Percentiles rank a stretch among this genome's conserved stretches.
Conservation (phyloP, 768 basidiomycete genomes). For the Panellus pusillus region DNA sequence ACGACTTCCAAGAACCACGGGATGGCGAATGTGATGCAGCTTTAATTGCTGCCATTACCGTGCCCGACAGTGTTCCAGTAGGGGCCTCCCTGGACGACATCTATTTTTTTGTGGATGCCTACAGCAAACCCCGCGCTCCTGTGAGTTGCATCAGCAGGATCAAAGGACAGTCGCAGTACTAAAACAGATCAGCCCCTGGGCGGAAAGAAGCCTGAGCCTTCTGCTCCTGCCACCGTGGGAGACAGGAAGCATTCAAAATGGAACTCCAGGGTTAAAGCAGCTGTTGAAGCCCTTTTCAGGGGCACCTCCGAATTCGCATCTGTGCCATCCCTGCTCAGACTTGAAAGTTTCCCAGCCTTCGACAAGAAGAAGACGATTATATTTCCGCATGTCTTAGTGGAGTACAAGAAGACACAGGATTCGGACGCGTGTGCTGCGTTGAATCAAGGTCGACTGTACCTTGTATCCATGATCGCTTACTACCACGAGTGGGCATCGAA, state of each 20-base stretch:
- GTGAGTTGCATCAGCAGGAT: no score
- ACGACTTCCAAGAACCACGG: neutral
- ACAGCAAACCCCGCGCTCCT: no score
- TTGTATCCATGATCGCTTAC: conserved; percentile 4
- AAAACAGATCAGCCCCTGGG: no score
- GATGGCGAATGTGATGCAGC: neutral
- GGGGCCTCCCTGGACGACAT: neutral
- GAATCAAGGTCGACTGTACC: conserved; percentile 1
- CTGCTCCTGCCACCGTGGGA: no score
- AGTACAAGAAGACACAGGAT: neutral
- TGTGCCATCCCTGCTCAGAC: no score
- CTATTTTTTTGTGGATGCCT: neutral
- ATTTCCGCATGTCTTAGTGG: conserved; percentile 1
- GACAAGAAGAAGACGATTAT: neutral
- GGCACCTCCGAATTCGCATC: no score
- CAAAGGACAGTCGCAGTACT: no score
- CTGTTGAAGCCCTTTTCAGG: no score
- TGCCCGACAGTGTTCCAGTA: neutral
- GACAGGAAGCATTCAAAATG: no score
- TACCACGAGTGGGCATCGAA: conserved; percentile 6
- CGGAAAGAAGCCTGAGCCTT: no score
- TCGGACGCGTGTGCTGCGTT: neutral
- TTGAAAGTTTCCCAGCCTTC: neutral
- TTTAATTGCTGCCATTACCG: neutral
- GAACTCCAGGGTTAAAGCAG: no score